These are phyloP conservation scores for Arabidopsis suecica DNA, from an alignment of 345 rosid genomes.

Conservation along the genomic window DNA sequence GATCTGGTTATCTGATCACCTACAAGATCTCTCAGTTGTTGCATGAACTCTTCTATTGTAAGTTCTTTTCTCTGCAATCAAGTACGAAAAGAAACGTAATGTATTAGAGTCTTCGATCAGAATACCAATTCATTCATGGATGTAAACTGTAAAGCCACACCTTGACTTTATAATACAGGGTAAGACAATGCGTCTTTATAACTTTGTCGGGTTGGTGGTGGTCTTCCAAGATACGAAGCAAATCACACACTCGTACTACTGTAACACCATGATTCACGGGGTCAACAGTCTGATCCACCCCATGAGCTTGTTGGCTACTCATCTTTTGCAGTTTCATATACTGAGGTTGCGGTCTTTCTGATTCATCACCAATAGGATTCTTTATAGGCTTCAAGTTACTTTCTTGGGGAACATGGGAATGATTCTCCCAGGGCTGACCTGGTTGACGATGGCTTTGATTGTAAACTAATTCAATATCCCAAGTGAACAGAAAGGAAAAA, in stretches of 20 bases:
- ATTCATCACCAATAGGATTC: slow-evolving; percentile 49
- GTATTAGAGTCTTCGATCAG: slow-evolving; percentile 31
- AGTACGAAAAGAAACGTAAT: slow-evolving; percentile 39
- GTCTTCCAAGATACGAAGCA: slow-evolving; percentile 60
- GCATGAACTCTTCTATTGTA: slow-evolving; percentile 56
- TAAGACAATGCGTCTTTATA: slow-evolving; percentile 68
- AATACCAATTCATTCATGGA: slow-evolving; percentile 17
- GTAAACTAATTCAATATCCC: no score
- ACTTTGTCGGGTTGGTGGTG: slow-evolving; percentile 54
- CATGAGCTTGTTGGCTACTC: slow-evolving; percentile 56
- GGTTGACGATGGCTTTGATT: no score
- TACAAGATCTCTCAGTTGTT: slow-evolving; percentile 61
- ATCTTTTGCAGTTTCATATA: slow-evolving; percentile 53
- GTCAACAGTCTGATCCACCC: slow-evolving; percentile 50
- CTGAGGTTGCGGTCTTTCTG: slow-evolving; percentile 55
- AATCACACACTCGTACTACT: slow-evolving; percentile 54
- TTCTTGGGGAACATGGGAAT: slow-evolving; percentile 52
- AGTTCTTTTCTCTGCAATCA: slow-evolving; percentile 65
- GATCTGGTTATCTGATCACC: slow-evolving; percentile 66
- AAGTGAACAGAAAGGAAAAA: no score
- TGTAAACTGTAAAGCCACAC: slow-evolving; percentile 46
- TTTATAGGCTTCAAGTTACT: slow-evolving; percentile 55
- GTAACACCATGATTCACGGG: slow-evolving; percentile 48
- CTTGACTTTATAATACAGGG: slow-evolving; percentile 61
- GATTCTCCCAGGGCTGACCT: no score